Percentiles rank a stretch among this genome's conserved stretches.
These are phyloP conservation scores for Cladochytrium replicatum DNA, from an alignment of 192 early-diverging fungal genomes.

Conservation along the genomic window DNA sequence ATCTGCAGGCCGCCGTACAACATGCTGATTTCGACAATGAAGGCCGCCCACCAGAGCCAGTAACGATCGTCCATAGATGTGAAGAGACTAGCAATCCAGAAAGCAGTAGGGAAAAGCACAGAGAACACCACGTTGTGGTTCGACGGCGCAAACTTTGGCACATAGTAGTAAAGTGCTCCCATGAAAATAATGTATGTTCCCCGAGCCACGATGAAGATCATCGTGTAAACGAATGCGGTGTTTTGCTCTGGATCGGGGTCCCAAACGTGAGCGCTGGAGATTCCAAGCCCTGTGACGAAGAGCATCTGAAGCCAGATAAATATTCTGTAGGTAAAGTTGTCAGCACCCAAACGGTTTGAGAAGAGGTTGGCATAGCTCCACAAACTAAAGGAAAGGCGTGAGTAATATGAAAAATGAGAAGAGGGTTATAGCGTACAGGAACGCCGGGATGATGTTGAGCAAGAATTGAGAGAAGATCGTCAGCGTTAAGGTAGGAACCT, in stretches of 20 bases:
- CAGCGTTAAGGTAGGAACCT: neutral
- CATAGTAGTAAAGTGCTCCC: neutral
- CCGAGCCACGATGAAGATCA: neutral
- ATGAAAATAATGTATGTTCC: slow-evolving; percentile 1
- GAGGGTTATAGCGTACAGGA: neutral
- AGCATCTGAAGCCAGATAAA: slow-evolving; percentile 8
- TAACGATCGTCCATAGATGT: neutral
- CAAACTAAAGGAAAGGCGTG: slow-evolving; percentile 7
- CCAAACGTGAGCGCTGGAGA: slow-evolving; percentile 1
- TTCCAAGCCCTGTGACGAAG: neutral
- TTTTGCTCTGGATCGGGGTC: slow-evolving; percentile 1
- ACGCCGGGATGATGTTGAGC: neutral
- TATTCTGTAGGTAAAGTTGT: slow-evolving; percentile 5
- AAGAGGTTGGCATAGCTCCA: slow-evolving; percentile 3
- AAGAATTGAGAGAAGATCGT: neutral
- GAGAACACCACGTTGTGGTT: neutral
- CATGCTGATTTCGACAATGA: neutral
- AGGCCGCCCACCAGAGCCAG: slow-evolving; percentile 4
- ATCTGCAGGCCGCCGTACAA: neutral
- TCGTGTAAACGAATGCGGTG: slow-evolving; percentile 4
- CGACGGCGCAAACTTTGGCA: neutral
- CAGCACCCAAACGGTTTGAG: slow-evolving; percentile 8
- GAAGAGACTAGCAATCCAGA: slow-evolving; percentile 1
- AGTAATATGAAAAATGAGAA: too few species aligned
- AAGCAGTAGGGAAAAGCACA: neutral